A percentile compares a stretch with the other conserved stretches of the same genome.
Evolutionary conservation across 2,329 filamentous ascomycete genomes (phyloP).

Genomic region (Hypoxylon sp.): DNA sequence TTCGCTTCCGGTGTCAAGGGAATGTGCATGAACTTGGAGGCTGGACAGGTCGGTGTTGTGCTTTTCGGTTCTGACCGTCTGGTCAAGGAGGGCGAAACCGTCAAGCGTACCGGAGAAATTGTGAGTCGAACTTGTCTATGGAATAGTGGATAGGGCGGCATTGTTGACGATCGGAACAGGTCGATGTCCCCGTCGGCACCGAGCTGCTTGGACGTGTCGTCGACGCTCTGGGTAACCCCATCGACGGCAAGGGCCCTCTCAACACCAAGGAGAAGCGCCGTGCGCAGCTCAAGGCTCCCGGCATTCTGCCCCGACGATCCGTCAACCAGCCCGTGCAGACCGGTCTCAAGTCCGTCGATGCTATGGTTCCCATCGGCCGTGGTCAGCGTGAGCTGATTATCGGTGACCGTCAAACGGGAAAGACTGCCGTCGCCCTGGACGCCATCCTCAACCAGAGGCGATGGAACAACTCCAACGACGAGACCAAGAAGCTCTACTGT

Average conservation of each 20-base stretch:
- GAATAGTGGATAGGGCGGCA: neutral
- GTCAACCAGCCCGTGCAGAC: constrained; percentile 99
- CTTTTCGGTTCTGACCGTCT: constrained; percentile 99
- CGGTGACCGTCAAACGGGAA: constrained; percentile 99
- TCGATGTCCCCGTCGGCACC: constrained; percentile 92
- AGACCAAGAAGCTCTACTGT: constrained; percentile 99
- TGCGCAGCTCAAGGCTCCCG: constrained; percentile 98
- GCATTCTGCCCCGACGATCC: constrained; percentile 95
- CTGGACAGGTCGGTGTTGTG: constrained; percentile 99
- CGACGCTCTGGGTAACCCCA: constrained; percentile 98
- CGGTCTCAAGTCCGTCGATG: constrained; percentile 98
- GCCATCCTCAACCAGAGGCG: constrained; percentile 99
- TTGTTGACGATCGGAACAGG: constrained; percentile 61
- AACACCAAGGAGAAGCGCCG: constrained; percentile 91
- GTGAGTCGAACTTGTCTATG: constrained; percentile 63
- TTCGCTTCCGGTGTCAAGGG: constrained; percentile 99
- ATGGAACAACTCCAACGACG: constrained; percentile 88
- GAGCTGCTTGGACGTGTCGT: constrained; percentile 97
- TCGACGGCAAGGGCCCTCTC: constrained; percentile 98
- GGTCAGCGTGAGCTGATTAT: constrained; percentile 99
- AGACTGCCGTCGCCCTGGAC: constrained; percentile 98
- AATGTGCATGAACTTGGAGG: constrained; percentile 99
- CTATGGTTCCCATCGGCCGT: constrained; percentile 99
- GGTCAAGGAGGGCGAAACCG: constrained; percentile 98
- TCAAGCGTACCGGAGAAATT: constrained; percentile 99